Conservation (phyloP, 176 grass and related monocot species). For the Miscanthus lutarioriparius region DNA sequence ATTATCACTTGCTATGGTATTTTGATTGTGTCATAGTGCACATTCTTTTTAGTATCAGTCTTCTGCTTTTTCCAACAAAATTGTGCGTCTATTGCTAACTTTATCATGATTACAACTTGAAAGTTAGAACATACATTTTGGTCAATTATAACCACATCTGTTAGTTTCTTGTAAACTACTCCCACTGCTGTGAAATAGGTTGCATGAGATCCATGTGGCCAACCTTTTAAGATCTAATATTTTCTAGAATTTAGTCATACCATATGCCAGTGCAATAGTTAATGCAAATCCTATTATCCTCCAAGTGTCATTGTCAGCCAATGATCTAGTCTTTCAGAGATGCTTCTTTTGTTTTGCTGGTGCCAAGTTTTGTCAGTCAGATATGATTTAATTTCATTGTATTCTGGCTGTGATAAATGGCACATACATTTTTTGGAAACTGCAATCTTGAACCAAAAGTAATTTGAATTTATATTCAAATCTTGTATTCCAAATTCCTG, state of each 20-base stretch:
- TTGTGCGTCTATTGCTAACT: background rate
- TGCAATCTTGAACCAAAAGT: background rate
- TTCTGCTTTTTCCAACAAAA: background rate
- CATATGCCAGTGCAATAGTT: background rate
- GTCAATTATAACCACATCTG: background rate
- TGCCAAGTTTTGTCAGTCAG: background rate
- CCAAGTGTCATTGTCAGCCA: too few species aligned
- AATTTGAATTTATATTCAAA: background rate
- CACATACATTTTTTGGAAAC: background rate
- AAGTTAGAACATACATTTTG: background rate
- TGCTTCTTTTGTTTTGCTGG: background rate
- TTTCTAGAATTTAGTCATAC: background rate
- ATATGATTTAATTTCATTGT: background rate
- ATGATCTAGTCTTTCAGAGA: background rate
- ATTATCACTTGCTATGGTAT: background rate
- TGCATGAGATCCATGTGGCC: background rate
- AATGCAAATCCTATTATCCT: background rate
- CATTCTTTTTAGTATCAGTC: background rate
- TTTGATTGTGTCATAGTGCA: background rate
- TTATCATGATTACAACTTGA: constrained; percentile 5
- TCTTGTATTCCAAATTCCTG: background rate
- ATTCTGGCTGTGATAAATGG: background rate
- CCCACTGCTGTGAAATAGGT: background rate
- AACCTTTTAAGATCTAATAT: background rate
- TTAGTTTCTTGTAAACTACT: background rate